Base-by-base conservation (phyloP, 371 early-diverging fungal genomes). In the Apophysomyces sp. region DNA sequence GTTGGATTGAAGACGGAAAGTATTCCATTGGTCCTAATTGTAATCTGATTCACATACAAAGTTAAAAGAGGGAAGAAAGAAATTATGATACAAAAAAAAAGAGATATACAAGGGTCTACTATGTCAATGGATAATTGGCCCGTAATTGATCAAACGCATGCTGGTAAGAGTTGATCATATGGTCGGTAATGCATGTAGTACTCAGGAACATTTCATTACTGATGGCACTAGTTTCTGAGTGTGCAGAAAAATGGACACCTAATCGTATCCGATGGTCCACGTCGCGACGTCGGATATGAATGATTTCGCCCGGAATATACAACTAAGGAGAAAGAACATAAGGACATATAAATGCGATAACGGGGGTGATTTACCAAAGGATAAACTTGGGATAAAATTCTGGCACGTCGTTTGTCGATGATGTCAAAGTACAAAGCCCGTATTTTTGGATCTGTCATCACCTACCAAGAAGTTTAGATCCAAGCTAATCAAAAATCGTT, bases 101-200 rank as follows among this genome's bases (percentile, higher is more conserved):
- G 11, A 16, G 49, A 9, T 21, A 21, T 44, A 44, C 49, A 44
- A 21, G 6, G 16, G 9, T 7, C 18, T 44, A 18, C 34, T 44
- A 44, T 8, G 21, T 44, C 24, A 44, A 44, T 16, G 52, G 52
- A 53, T 63, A 53, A 2, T 44, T 63, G 4, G 63, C 68, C 18
- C 61, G 52, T 16, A 68, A 37, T 27, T 68, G 60, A 21, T 66
- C 58, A 59, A 74, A 72, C 3, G 71, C 74, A 54, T 63, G 49
- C 32, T 73, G 66, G 60, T 76, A 78, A 24, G 63, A 58, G 15
- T 57, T 32, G 11, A 76, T 70, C 70, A 68, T 73, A 67, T 78
- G 79, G 34, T 78, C 79, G 36, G 71, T 74, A 31, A 78, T 73
- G 57, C 72, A 70, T 9, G 73, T 69, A n/a, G 69, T 71, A 31